Conservation (phyloP, 2,329 filamentous ascomycete species). For the Fusarium odoratissimum region DNA sequence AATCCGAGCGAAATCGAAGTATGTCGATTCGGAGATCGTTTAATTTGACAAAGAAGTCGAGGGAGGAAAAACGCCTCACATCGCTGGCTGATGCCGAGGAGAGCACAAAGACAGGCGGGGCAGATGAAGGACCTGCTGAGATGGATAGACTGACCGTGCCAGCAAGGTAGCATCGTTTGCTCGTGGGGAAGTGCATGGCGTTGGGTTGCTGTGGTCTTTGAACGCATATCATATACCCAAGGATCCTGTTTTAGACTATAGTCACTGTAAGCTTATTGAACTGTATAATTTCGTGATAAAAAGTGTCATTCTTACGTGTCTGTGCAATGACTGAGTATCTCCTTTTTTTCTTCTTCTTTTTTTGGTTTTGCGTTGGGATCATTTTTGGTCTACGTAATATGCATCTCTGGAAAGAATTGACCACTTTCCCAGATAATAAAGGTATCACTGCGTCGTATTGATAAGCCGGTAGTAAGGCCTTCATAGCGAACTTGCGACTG, state of each 20-base stretch:
- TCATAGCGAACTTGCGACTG: neutral
- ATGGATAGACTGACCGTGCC: conserved; percentile 19
- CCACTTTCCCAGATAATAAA: neutral
- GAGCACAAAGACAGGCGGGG: neutral
- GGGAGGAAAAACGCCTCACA: conserved; percentile 19
- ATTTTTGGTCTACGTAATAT: conserved; percentile 20
- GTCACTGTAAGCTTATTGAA: conserved; percentile 29
- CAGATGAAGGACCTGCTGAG: neutral
- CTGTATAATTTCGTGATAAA: neutral
- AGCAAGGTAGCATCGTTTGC: conserved; percentile 19
- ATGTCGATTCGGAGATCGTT: conserved; percentile 35
- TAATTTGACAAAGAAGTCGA: conserved; percentile 27
- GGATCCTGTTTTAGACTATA: conserved; percentile 20
- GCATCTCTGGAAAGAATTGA: neutral
- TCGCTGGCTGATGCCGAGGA: conserved; percentile 11
- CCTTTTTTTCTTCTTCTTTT: neutral
- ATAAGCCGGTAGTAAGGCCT: neutral
- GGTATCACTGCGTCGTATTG: neutral
- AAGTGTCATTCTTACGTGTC: conserved; percentile 17
- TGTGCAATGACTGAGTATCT: neutral
- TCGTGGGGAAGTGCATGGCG: conserved; percentile 19
- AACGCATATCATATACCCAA: conserved; percentile 24
- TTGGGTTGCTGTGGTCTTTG: conserved; percentile 16
- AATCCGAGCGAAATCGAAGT: conserved; percentile 27
- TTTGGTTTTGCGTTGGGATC: neutral